A percentile compares a stretch with the other conserved stretches of the same genome.
Evolutionary conservation across 78 protist genomes (phyloP).

Genomic region (Acrasis kona): DNA sequence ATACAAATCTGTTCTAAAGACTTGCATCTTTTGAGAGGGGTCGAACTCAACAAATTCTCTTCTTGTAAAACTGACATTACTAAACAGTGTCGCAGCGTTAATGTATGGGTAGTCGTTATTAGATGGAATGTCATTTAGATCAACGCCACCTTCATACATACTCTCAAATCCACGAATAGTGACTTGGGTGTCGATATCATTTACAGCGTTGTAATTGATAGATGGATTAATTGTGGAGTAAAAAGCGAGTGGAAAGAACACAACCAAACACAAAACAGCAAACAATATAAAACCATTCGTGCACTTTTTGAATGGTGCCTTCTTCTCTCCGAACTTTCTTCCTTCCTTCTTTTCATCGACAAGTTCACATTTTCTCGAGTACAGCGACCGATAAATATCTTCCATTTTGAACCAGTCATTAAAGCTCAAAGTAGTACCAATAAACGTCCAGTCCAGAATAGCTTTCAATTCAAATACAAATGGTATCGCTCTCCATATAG

Average conservation of each 20-base stretch:
- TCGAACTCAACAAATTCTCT: too few relatives aligned
- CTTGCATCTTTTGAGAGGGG: too few relatives aligned
- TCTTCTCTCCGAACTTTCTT: background rate
- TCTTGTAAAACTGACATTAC: too few relatives aligned
- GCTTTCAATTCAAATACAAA: slow-evolving; percentile 61
- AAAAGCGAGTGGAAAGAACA: slow-evolving; percentile 55
- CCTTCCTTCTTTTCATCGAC: background rate
- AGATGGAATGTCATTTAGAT: too few relatives aligned
- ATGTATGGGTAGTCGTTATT: too few relatives aligned
- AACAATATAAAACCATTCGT: slow-evolving; percentile 36
- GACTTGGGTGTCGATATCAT: background rate
- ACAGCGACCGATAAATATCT: slow-evolving; percentile 20
- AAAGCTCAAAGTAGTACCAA: slow-evolving; percentile 50
- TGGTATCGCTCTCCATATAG: slow-evolving; percentile 36
- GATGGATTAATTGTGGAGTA: background rate
- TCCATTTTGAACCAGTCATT: slow-evolving; percentile 60
- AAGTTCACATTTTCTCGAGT: background rate
- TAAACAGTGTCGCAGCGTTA: too few relatives aligned
- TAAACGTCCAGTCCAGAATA: slow-evolving; percentile 66
- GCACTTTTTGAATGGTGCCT: background rate
- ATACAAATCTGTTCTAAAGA: too few relatives aligned
- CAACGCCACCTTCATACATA: too few relatives aligned
- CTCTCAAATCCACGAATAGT: slow-evolving; percentile 15
- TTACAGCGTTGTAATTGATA: background rate
- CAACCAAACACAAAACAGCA: slow-evolving; percentile 28